Conservation (phyloP, 2,329 filamentous ascomycete species). For the Pseudogymnoascus sp. region DNA sequence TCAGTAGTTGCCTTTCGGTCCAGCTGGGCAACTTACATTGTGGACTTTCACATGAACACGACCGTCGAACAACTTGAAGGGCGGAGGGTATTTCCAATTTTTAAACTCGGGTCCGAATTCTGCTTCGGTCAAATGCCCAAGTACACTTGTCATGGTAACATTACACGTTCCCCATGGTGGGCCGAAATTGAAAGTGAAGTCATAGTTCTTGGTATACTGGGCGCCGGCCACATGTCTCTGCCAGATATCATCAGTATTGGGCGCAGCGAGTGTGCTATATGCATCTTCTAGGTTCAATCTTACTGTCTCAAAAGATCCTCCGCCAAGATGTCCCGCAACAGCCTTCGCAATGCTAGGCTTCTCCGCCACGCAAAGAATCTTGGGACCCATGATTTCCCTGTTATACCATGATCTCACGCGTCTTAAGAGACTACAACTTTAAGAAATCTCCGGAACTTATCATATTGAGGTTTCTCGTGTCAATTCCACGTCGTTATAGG, state of each 20-base stretch:
- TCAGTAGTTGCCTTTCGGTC: constrained; percentile 5
- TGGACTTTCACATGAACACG: constrained; percentile 63
- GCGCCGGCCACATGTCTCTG: constrained; percentile 23
- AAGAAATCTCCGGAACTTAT: background rate
- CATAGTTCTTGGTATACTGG: constrained; percentile 87
- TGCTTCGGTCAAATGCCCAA: constrained; percentile 75
- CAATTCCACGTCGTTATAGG: background rate
- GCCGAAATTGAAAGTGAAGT: constrained; percentile 83
- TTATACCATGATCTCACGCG: background rate
- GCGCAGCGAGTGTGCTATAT: background rate
- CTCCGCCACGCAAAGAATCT: constrained; percentile 70
- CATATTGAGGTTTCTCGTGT: background rate
- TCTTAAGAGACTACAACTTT: background rate
- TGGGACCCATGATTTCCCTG: constrained; percentile 21
- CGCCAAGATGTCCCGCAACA: constrained; percentile 81
- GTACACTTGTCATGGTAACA: constrained; percentile 90
- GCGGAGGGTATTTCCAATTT: constrained; percentile 75
- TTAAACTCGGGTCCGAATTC: constrained; percentile 71
- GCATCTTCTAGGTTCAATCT: constrained; percentile 28
- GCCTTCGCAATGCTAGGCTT: constrained; percentile 95
- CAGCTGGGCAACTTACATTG: constrained; percentile 41
- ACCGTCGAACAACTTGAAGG: constrained; percentile 73
- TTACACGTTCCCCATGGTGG: constrained; percentile 70
- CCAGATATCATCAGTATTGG: constrained; percentile 8
- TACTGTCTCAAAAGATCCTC: constrained; percentile 65